A percentile compares a stretch with the other conserved stretches of the same genome.
Conservation (phyloP, 768 basidiomycete species). For the Holtermannia corniformis region DNA sequence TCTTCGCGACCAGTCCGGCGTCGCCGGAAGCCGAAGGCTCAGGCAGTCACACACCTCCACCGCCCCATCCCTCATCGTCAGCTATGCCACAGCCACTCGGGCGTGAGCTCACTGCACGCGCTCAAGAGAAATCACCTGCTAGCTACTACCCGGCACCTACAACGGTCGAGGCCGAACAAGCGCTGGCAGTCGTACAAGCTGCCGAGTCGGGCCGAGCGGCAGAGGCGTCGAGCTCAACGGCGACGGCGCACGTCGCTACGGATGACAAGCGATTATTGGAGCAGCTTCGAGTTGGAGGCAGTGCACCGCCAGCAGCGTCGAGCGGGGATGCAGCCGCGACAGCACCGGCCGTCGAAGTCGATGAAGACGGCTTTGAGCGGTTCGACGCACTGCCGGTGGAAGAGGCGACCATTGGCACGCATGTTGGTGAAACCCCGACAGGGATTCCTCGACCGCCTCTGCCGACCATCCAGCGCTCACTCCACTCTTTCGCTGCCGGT, state of each 20-base stretch:
- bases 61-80: neutral
- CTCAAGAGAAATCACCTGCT: slow-evolving; percentile 6
- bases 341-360: slow-evolving; percentile 34
- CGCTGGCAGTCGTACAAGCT: slow-evolving; percentile 28
- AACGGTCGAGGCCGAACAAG: slow-evolving; percentile 33
- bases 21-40: neutral
- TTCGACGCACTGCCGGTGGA: slow-evolving; percentile 1
- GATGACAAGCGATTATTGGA: slow-evolving; percentile 39
- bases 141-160: slow-evolving; percentile 39
- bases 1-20: neutral
- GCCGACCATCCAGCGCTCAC: neutral
- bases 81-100: neutral
- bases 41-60: neutral
- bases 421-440: too few relatives aligned
- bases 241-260: slow-evolving; percentile 34
- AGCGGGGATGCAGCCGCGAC: slow-evolving; percentile 9
- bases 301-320: slow-evolving; percentile 16
- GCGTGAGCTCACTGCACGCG: slow-evolving; percentile 1
- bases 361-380: slow-evolving; percentile 37
- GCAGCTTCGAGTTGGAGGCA: slow-evolving; percentile 28
- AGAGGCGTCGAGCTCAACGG: neutral
- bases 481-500: neutral
- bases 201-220: neutral
- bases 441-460: neutral
- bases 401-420: too few relatives aligned